These are phyloP conservation scores for Athelia psychrophila DNA, from an alignment of 1,284 basidiomycete species.

Conservation along the genomic window DNA sequence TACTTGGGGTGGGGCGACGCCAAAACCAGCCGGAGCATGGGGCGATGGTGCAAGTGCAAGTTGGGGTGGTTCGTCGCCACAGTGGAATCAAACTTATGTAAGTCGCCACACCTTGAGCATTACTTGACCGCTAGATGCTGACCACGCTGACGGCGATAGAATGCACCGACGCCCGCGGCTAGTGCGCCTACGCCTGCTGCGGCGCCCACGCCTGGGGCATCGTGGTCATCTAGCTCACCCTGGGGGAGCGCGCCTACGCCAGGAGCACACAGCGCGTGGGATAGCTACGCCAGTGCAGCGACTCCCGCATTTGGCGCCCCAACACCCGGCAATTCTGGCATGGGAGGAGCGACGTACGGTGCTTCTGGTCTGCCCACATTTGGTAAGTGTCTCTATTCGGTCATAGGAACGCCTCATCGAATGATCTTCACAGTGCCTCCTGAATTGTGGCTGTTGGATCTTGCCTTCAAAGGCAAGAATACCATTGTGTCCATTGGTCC, in stretches of 20 bases:
- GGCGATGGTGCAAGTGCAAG: conserved; percentile 18
- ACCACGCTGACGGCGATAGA: conserved; percentile 26
- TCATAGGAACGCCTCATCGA: background rate
- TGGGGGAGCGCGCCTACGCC: background rate
- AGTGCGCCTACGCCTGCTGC: conserved; percentile 41
- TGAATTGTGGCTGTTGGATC: background rate
- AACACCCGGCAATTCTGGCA: background rate
- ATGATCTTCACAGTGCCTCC: background rate
- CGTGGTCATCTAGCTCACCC: too few species aligned
- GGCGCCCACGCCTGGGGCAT: background rate
- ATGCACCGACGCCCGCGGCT: conserved; percentile 43
- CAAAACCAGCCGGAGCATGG: conserved; percentile 29
- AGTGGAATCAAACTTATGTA: conserved; percentile 22
- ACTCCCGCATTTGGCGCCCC: background rate
- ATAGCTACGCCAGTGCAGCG: background rate
- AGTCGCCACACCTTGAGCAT: conserved; percentile 23
- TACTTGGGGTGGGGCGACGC: conserved; percentile 35
- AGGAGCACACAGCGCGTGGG: background rate
- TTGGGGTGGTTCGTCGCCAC: conserved; percentile 42
- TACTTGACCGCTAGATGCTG: conserved; percentile 1
- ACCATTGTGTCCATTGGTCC: background rate
- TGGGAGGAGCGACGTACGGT: background rate
- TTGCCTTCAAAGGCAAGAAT: background rate
- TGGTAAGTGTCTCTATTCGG: background rate
- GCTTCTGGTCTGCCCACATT: background rate